Base-by-base conservation (phyloP, 2,329 filamentous ascomycete genomes). In the Chrysosporium queenslandicum region DNA sequence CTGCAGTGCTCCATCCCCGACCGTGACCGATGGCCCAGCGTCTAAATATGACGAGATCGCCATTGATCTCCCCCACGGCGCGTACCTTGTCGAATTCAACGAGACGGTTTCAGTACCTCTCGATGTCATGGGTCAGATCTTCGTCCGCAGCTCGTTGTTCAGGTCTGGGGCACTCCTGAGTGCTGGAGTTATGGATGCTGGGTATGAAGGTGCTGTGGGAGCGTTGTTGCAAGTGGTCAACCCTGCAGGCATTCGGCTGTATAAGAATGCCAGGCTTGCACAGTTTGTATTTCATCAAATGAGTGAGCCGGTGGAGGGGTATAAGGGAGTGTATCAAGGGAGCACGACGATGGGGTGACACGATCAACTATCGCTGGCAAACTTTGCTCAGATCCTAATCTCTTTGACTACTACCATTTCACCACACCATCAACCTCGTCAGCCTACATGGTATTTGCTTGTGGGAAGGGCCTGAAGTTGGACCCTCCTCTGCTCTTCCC, bases 171-270 rank as follows among this genome's bases (percentile, higher is more conserved):
- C 64, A 0, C 41, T 59, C 0, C 50, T 74, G 12, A 56, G 50
- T 30, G 68, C 70, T 8, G 71, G 71, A 1, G 69, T 73, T 2
- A 62, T 73, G 42, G 71, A 74, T 56, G 63, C 63, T 20, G 71
- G 71, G 2, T 74, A 74, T 55, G 58, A 68, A 32, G 72, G 71
- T 18, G 65, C 65, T 2, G 50, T 73, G 9, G 70, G 70, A 0
- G 68, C 64, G 18, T 55, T 72, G 57, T 55, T 73, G 55, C 61
- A 71, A 14, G 65, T 70, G 1, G 55, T 57, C 27, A 71, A 71
- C 60, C 64, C 64, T 1, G 34, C 57, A 16, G 70, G 70, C 0
- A 30, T 71, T n/a, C 50, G 61, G 9, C 50, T 73, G 11, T 56
- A 64, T 43, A 59, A 53, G 25, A 54, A 68, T 54, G 68, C 68